Evolutionary conservation across 2,329 filamentous ascomycete genomes (phyloP).

Genomic region (Dactylellina leptospora): DNA sequence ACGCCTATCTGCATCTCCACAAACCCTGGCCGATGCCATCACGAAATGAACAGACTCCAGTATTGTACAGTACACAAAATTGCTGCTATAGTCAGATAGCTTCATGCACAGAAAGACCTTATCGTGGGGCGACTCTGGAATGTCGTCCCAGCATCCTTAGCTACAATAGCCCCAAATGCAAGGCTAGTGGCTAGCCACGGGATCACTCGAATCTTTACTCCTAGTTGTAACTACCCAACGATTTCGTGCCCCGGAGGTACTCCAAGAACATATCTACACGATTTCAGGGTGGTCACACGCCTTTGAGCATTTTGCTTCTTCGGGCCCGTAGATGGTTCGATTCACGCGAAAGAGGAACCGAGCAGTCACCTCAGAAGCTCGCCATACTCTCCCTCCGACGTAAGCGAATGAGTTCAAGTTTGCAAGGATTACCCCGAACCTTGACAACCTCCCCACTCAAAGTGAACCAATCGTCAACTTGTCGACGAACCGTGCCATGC

Average conservation of each 20-base stretch:
- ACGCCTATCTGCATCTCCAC: too few species aligned
- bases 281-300: constrained; percentile 35
- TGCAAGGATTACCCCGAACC: constrained; percentile 35
- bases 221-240: background rate
- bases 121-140: too few species aligned
- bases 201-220: constrained; percentile 3
- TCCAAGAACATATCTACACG: background rate
- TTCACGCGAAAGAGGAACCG: too few species aligned
- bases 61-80: too few species aligned
- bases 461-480: constrained; percentile 32
- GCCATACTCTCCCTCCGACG: constrained; percentile 7
- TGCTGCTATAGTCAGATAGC: too few species aligned
- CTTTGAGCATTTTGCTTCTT: constrained; percentile 41
- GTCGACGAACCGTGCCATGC: constrained; percentile 41
- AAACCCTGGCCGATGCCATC: too few species aligned
- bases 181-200: constrained; percentile 36
- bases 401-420: background rate
- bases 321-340: too few species aligned
- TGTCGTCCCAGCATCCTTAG: too few species aligned
- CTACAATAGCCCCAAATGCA: constrained; percentile 7
- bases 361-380: constrained; percentile 26
- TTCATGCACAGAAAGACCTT: too few species aligned
- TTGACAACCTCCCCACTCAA: constrained; percentile 26
- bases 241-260: background rate
- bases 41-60: too few species aligned